Percentiles rank a stretch among this genome's conserved stretches.
Evolutionary conservation across 2,329 filamentous ascomycete species (phyloP).

Genomic region (Penicillium janthinellum): DNA sequence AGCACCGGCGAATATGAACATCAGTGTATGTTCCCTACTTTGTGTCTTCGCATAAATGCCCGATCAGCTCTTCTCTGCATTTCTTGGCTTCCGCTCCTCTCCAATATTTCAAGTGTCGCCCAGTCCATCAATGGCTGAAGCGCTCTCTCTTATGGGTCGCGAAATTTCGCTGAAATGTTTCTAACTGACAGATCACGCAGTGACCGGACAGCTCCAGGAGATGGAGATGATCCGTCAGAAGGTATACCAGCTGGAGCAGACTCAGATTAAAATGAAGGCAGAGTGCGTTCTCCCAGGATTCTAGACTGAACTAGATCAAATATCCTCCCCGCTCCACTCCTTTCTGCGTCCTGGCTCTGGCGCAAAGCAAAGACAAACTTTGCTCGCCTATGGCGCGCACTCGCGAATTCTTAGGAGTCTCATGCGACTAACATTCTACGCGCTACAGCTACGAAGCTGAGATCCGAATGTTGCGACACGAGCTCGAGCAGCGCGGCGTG

Average conservation of each 20-base stretch:
- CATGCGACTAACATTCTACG: slow-evolving; percentile 11
- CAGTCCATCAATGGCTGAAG: slow-evolving; percentile 14
- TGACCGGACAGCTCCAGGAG: slow-evolving; percentile 87
- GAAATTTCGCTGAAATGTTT: slow-evolving; percentile 27
- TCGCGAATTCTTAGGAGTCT: slow-evolving; percentile 1
- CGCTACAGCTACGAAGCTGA: slow-evolving; percentile 84
- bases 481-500: slow-evolving; percentile 74
- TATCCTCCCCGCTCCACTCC: neutral
- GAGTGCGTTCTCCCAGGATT: slow-evolving; percentile 64
- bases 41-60: slow-evolving; percentile 10
- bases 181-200: slow-evolving; percentile 54
- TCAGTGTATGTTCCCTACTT: slow-evolving; percentile 69
- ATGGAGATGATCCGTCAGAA: slow-evolving; percentile 93
- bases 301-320: neutral
- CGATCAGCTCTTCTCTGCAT: neutral
- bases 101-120: slow-evolving; percentile 9
- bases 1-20: slow-evolving; percentile 87
- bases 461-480: slow-evolving; percentile 79
- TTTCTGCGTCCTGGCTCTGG: neutral
- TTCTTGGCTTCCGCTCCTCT: slow-evolving; percentile 1
- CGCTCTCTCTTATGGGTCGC: slow-evolving; percentile 10
- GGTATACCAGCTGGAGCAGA: slow-evolving; percentile 89
- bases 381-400: neutral
- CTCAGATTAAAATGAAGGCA: slow-evolving; percentile 82
- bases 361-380: neutral